Evolutionary conservation across 805 yeast species (phyloP).

Genomic region (Sugiyamaella marilandica): DNA sequence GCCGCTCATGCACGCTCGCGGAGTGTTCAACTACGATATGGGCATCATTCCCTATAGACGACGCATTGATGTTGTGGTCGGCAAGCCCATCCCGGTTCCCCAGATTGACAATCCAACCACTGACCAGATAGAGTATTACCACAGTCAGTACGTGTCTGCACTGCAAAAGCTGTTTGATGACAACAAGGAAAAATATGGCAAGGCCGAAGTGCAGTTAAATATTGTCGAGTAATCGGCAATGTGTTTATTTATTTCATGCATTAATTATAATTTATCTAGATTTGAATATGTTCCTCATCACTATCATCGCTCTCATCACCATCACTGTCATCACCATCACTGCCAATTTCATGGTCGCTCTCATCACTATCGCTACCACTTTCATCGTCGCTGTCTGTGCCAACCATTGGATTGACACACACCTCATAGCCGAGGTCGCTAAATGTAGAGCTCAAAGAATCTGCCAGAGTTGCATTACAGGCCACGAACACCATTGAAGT

Average conservation of each 20-base stretch:
- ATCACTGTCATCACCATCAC: slow-evolving; percentile 22
- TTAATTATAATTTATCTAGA: slow-evolving; percentile 11
- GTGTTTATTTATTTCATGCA: neutral
- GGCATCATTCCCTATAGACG: slow-evolving; percentile 85
- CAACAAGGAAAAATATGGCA: slow-evolving; percentile 13
- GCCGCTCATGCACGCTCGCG: slow-evolving; percentile 89
- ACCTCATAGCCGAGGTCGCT: slow-evolving; percentile 55
- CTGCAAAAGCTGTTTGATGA: slow-evolving; percentile 15
- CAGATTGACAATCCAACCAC: slow-evolving; percentile 41
- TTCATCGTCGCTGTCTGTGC: slow-evolving; percentile 25
- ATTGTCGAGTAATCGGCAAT: slow-evolving; percentile 15
- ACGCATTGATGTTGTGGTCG: slow-evolving; percentile 67
- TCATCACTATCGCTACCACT: slow-evolving; percentile 28
- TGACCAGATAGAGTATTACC: slow-evolving; percentile 63
- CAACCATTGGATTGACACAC: slow-evolving; percentile 49
- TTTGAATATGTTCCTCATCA: slow-evolving; percentile 23
- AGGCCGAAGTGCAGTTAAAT: slow-evolving; percentile 4
- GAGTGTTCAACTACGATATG: slow-evolving; percentile 86
- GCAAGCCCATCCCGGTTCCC: slow-evolving; percentile 37
- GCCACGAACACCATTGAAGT: slow-evolving; percentile 61
- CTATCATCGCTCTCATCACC: slow-evolving; percentile 21
- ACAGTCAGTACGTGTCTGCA: slow-evolving; percentile 51
- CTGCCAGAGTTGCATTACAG: slow-evolving; percentile 63
- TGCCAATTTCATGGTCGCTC: slow-evolving; percentile 24
- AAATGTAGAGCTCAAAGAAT: slow-evolving; percentile 45